Evolutionary conservation across 345 rosid species (phyloP).

Genomic region (Pistacia atlantica): DNA sequence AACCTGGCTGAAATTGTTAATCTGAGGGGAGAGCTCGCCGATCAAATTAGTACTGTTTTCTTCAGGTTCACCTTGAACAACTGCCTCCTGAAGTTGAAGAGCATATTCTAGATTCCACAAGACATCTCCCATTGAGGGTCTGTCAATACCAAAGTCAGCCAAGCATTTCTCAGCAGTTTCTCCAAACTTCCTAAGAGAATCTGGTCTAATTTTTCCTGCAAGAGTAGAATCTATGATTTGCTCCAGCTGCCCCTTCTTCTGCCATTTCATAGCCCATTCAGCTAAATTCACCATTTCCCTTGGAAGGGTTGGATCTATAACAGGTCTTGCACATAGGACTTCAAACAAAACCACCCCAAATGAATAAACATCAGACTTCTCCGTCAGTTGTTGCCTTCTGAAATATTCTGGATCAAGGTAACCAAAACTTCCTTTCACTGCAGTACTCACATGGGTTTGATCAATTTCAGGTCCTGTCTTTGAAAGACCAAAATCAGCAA

Average conservation of each 20-base stretch:
- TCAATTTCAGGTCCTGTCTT: constrained; percentile 91
- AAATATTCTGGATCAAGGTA: constrained; percentile 92
- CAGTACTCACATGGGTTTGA: constrained; percentile 95
- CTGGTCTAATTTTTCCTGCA: constrained; percentile 57
- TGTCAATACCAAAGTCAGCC: constrained; percentile 77
- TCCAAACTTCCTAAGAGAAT: constrained; percentile 81
- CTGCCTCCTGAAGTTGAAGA: constrained; percentile 77
- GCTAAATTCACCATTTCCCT: constrained; percentile 94
- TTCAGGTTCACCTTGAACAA: constrained; percentile 55
- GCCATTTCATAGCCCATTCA: constrained; percentile 96
- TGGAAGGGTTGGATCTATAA: constrained; percentile 83
- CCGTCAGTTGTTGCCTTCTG: constrained; percentile 87
- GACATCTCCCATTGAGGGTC: constrained; percentile 91
- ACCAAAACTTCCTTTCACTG: constrained; percentile 93
- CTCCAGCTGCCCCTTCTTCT: constrained; percentile 79
- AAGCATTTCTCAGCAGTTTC: constrained; percentile 93
- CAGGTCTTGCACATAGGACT: constrained; percentile 93
- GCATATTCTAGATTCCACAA: constrained; percentile 92
- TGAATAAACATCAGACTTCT: constrained; percentile 90
- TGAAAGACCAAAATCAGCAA: constrained; percentile 87
- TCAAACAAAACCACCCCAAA: constrained; percentile 92
- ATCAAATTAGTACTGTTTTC: constrained; percentile 79
- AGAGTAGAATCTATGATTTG: constrained; percentile 67
- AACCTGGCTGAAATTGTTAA: constrained; percentile 50
- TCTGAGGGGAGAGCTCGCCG: constrained; percentile 58